Evolutionary conservation across 164 flowering plant species (phyloP).

Genomic region (Liriodendron chinense): DNA sequence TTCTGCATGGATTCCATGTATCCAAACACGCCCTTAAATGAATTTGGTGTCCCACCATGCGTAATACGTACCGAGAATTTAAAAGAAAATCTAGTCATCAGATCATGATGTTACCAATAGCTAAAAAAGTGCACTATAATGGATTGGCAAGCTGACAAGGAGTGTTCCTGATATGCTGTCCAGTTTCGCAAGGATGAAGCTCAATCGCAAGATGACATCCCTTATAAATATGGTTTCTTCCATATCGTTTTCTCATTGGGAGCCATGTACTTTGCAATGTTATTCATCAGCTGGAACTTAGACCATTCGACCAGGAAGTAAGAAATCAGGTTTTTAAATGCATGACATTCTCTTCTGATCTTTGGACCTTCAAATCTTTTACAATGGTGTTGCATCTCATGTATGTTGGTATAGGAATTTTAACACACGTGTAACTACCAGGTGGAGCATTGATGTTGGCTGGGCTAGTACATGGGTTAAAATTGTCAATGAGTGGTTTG

Average conservation of each 20-base stretch:
- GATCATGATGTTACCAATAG: not conserved
- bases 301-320: constrained; percentile 62
- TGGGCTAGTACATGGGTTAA: constrained; percentile 99
- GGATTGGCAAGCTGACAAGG: not conserved
- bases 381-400: not conserved
- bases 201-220: constrained; percentile 65
- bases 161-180: constrained; percentile 6
- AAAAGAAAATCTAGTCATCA: not conserved
- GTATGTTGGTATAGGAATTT: not conserved
- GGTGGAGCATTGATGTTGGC: constrained; percentile 96
- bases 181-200: constrained; percentile 65
- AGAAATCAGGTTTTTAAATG: constrained; percentile 4
- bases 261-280: constrained; percentile 95
- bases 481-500: constrained; percentile 90
- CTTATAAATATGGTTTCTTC: constrained; percentile 83
- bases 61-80: not conserved
- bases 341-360: not conserved
- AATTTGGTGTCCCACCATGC: too few species aligned
- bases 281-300: constrained; percentile 87
- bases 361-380: not conserved
- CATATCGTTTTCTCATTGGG: constrained; percentile 80
- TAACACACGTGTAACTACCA: constrained; percentile 21
- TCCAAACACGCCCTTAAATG: too few species aligned
- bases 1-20: too few species aligned
- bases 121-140: not conserved